A percentile compares a stretch with the other conserved stretches of the same genome.
Evolutionary conservation across 129 eudicot species (phyloP).

Genomic region (Deinandra increscens): DNA sequence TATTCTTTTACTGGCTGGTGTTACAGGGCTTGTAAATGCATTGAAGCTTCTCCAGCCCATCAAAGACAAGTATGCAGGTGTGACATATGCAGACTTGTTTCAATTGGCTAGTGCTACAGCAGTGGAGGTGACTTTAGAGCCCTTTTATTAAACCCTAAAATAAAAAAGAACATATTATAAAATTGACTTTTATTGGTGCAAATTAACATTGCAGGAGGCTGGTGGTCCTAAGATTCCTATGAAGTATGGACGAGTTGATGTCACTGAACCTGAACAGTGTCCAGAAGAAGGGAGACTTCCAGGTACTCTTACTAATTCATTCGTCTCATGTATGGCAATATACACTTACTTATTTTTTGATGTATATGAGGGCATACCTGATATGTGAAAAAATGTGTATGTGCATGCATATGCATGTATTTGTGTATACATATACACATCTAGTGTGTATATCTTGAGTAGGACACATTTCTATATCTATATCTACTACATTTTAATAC

Average conservation of each 20-base stretch:
- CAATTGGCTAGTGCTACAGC: slow-evolving; percentile 99
- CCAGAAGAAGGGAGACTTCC: slow-evolving; percentile 99
- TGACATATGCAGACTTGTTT: slow-evolving; percentile 88
- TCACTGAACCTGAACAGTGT: slow-evolving; percentile 73
- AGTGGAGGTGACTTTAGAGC: slow-evolving; percentile 62
- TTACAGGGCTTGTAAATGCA: slow-evolving; percentile 94
- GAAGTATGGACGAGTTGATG: slow-evolving; percentile 98
- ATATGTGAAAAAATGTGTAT: neutral
- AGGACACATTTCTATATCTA: neutral
- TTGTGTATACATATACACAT: neutral
- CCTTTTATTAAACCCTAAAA: neutral
- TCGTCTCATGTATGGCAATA: neutral
- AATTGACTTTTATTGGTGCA: slow-evolving; percentile 4
- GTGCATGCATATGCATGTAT: slow-evolving; percentile 6
- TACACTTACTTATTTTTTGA: neutral
- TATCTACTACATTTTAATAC: too few species aligned
- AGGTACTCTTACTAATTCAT: slow-evolving; percentile 41
- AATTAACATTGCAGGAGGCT: slow-evolving; percentile 64
- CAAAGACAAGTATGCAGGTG: slow-evolving; percentile 79
- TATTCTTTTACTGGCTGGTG: slow-evolving; percentile 31
- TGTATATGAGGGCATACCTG: neutral
- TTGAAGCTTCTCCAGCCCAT: slow-evolving; percentile 91
- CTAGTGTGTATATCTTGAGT: neutral
- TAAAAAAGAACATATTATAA: neutral
- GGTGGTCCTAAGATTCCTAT: slow-evolving; percentile 95